phyloP scores from a whole-genome alignment of 148 eudicot species.

The Vaccinium vitisidaea region DNA sequence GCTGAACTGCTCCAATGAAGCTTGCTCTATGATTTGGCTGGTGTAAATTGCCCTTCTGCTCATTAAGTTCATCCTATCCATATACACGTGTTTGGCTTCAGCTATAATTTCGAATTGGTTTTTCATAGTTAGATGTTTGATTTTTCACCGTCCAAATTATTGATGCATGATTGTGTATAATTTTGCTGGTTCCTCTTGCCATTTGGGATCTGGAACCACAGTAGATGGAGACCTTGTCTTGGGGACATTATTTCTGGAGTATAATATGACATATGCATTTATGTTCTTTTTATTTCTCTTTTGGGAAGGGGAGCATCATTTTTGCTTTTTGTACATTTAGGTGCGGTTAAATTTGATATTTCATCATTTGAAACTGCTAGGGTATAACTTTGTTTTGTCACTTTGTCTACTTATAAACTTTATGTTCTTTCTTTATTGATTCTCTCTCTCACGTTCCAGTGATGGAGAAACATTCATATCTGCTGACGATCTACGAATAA shows the following conservation, averaged over 20 bases:
- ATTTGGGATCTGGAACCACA: background rate
- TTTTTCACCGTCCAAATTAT: background rate
- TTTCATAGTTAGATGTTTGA: background rate
- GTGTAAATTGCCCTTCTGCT: too few relatives aligned
- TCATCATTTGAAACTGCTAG: background rate
- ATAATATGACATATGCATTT: background rate
- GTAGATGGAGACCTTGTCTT: background rate
- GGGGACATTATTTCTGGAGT: constrained; percentile 4
- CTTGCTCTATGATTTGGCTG: too few relatives aligned
- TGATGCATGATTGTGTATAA: background rate
- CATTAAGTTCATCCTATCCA: too few relatives aligned
- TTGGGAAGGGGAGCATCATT: background rate
- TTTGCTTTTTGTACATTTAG: background rate
- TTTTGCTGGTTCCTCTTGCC: background rate
- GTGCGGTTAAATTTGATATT: constrained; percentile 1
- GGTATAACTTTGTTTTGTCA: background rate
- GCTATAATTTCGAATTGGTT: background rate
- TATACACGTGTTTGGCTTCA: background rate
- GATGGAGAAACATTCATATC: constrained; percentile 92
- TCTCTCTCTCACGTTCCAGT: constrained; percentile 30
- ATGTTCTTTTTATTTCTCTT: background rate
- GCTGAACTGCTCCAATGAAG: background rate
- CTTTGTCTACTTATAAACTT: background rate
- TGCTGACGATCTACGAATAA: constrained; percentile 88
- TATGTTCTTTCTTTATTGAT: constrained; percentile 12